Evolutionary conservation across 2,329 filamentous ascomycete genomes (phyloP).

Genomic region (Immersiporthe knoxdaviesiana): DNA sequence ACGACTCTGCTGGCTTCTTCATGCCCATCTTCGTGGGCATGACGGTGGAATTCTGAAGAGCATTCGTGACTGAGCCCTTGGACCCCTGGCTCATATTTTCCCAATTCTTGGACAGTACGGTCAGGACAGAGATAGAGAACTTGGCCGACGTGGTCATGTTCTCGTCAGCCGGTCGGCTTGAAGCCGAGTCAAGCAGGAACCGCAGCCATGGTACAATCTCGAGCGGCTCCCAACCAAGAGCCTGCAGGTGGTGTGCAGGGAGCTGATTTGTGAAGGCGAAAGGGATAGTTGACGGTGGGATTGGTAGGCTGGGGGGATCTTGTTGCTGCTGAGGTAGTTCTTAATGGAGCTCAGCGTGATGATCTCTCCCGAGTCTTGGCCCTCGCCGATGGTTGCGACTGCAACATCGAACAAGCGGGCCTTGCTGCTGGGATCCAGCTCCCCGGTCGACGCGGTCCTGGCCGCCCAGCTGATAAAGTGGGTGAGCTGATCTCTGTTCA

Average conservation of each 20-base stretch:
- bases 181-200: conserved; percentile 73
- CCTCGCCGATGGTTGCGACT: conserved; percentile 68
- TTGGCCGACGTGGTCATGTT: conserved; percentile 72
- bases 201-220: conserved; percentile 84
- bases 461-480: conserved; percentile 86
- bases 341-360: conserved; percentile 77
- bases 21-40: conserved; percentile 93
- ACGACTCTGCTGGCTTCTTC: conserved; percentile 82
- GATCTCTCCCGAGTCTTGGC: conserved; percentile 66
- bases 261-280: conserved; percentile 78
- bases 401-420: conserved; percentile 77
- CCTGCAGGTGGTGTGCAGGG: conserved; percentile 69
- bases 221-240: conserved; percentile 83
- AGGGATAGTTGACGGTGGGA: conserved; percentile 81
- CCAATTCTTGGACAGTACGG: conserved; percentile 86
- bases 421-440: conserved; percentile 71
- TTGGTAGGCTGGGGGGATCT: conserved; percentile 79
- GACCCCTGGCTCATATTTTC: conserved; percentile 71
- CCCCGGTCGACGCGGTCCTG: conserved; percentile 69
- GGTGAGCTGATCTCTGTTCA: conserved; percentile 76
- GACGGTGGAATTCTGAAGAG: conserved; percentile 70
- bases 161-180: conserved; percentile 62
- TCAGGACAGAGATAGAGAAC: conserved; percentile 78
- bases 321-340: conserved; percentile 74
- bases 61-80: conserved; percentile 65